These are phyloP conservation scores for Pyrenophora seminiperda DNA, from an alignment of 2,329 filamentous ascomycete genomes.

Conservation along the genomic window DNA sequence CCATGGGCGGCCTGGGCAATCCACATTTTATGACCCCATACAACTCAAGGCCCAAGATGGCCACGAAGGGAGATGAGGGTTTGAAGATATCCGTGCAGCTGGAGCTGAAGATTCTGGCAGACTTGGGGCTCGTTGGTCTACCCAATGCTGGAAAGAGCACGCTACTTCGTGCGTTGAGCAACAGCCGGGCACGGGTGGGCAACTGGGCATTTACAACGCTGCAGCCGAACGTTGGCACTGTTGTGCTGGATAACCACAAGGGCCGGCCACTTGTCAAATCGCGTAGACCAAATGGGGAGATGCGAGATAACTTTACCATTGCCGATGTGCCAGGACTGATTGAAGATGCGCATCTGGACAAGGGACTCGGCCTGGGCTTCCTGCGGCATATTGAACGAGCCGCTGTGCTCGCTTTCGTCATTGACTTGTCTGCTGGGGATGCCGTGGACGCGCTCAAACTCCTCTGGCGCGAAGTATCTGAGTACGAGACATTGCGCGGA, in stretches of 20 bases:
- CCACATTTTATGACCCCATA: constrained; percentile 84
- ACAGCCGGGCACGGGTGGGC: constrained; percentile 85
- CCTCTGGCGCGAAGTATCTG: constrained; percentile 87
- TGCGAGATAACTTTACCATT: constrained; percentile 83
- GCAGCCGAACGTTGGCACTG: constrained; percentile 92
- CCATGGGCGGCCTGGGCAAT: constrained; percentile 88
- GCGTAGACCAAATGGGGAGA: constrained; percentile 54
- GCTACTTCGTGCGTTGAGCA: constrained; percentile 82
- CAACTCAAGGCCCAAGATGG: constrained; percentile 80
- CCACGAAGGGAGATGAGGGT: constrained; percentile 81
- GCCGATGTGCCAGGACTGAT: constrained; percentile 96
- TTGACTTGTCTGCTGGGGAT: constrained; percentile 81
- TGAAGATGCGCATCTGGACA: constrained; percentile 88
- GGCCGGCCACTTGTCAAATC: constrained; percentile 68
- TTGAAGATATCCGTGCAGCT: constrained; percentile 80
- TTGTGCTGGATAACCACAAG: constrained; percentile 85
- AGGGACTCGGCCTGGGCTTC: constrained; percentile 88
- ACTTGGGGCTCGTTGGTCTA: constrained; percentile 91
- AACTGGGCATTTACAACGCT: constrained; percentile 97
- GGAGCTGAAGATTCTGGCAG: constrained; percentile 92
- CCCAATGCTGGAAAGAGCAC: constrained; percentile 98
- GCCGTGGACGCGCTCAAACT: constrained; percentile 77
- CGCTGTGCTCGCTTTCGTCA: constrained; percentile 87
- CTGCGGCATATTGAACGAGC: constrained; percentile 93
- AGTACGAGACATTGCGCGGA: constrained; percentile 83